Base-by-base conservation (phyloP, 2,329 filamentous ascomycete genomes). In the Hirsutella rhossiliensis region DNA sequence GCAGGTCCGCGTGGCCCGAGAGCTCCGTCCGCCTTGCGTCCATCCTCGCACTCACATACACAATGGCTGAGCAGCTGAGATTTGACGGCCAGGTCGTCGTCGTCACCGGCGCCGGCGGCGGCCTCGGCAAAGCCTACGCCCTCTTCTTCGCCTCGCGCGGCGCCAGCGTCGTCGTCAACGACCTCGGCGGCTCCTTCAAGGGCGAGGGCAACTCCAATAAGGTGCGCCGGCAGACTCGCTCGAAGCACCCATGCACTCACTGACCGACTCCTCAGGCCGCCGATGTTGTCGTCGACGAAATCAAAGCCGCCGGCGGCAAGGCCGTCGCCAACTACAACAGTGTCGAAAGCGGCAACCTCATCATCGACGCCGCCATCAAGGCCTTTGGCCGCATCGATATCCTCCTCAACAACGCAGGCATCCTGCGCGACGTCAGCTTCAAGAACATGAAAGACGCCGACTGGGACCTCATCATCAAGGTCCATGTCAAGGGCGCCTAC, bases 381-480 rank as follows among this genome's bases (percentile, higher is more conserved):
- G 72, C 71, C 45, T 92, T 82, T 60, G 86, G 90, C 54, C 86
- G 90, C 57, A 78, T 98, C 66, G 90, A 98, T 64, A 72, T 98
- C 51, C 81, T 98, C 56, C 83, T 98, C 68, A 98, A 98, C 76
- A 98, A 97, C 62, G 92, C 92, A 48, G 90, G 92, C 59, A 97
- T 97, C 60, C 75, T 95, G 48, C 84, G 90, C 48, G 89, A 97
- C 69, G 66, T 97, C 61, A 90, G 86, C 75, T 97, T 98, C 73
- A 95, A 95, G 78, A 97, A 97, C 70, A 94, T 97, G 78, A 92
- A 84, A 65, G 92, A 98, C 64, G 69, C 84, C 61, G 92, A 98
- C 65, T 98, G 92, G 92, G 90, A 98, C 62, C 70, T 96, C 54
- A 85, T 96, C 62, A 86, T 90, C 67, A 83, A 80, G 62, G 90